These are phyloP conservation scores for Nannochloropsis oceanica DNA, from an alignment of 108 stramenopile species.

Conservation along the genomic window DNA sequence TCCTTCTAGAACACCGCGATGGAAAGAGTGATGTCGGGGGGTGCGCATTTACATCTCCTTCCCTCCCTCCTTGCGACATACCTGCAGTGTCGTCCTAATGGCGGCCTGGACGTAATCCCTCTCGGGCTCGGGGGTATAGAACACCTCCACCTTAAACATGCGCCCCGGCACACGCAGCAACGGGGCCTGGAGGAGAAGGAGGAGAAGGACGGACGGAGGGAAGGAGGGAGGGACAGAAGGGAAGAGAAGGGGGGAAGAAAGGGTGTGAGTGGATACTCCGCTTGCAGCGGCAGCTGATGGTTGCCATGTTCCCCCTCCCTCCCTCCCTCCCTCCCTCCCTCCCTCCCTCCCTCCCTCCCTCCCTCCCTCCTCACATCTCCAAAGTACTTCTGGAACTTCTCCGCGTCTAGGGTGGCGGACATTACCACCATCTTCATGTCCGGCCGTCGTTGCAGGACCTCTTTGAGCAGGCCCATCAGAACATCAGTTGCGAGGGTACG, in stretches of 20 bases:
- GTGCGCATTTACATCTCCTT: neutral
- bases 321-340: neutral
- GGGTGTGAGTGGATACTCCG: neutral
- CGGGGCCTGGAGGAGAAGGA: neutral
- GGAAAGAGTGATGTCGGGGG: neutral
- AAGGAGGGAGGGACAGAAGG: neutral
- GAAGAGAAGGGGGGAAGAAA: neutral
- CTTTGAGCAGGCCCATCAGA: slow-evolving; percentile 96
- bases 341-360: too few species aligned
- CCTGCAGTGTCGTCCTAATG: slow-evolving; percentile 82
- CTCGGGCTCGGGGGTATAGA: slow-evolving; percentile 92
- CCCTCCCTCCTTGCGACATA: slow-evolving; percentile 29
- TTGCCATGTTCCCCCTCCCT: neutral
- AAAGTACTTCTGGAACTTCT: slow-evolving; percentile 56
- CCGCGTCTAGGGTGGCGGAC: slow-evolving; percentile 93
- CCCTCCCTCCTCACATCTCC: neutral
- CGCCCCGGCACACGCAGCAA: slow-evolving; percentile 82
- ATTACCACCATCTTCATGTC: slow-evolving; percentile 94
- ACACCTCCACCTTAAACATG: slow-evolving; percentile 91
- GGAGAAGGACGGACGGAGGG: too few species aligned
- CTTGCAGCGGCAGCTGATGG: neutral
- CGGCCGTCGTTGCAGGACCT: slow-evolving; percentile 55
- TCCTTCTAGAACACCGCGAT: neutral
- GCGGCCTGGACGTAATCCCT: slow-evolving; percentile 97
- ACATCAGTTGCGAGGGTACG: slow-evolving; percentile 94